Conservation (phyloP, 768 basidiomycete species). For the Thelephora ganbajun region DNA sequence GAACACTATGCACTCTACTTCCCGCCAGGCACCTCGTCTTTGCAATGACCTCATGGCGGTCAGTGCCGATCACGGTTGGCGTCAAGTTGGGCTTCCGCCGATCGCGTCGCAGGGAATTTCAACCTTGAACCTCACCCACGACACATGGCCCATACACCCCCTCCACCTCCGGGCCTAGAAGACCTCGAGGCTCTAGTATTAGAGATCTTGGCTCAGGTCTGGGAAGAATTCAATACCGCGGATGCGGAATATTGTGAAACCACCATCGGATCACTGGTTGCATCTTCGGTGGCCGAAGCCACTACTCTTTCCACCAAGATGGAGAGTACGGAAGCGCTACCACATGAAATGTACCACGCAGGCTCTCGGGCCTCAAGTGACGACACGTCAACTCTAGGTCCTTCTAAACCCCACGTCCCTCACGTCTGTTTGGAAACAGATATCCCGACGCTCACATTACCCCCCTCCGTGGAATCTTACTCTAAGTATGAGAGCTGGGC, state of each 20-base stretch:
- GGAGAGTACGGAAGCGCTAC: conserved; percentile 11
- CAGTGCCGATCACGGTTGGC: too few species aligned
- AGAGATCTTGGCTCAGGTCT: conserved; percentile 5
- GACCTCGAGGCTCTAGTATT: neutral
- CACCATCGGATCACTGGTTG: conserved; percentile 1
- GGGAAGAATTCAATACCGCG: conserved; percentile 13
- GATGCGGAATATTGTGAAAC: conserved; percentile 7
- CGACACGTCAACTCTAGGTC: neutral
- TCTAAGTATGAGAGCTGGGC: conserved; percentile 41
- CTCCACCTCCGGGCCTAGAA: too few species aligned
- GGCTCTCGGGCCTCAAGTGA: neutral
- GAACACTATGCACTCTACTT: too few species aligned
- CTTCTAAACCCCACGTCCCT: neutral
- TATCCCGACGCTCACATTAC: neutral
- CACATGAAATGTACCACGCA: conserved; percentile 6
- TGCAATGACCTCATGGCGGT: too few species aligned
- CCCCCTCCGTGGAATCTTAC: neutral
- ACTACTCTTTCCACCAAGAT: conserved; percentile 5
- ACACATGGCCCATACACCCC: too few species aligned
- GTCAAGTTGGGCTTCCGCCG: too few species aligned
- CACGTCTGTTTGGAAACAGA: conserved; percentile 4
- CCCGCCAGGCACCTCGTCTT: too few species aligned
- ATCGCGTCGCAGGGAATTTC: too few species aligned
- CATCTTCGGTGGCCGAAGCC: neutral
- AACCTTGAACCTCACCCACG: too few species aligned